These are phyloP conservation scores for Vaccinium corymbosum DNA, from an alignment of 148 eudicot species.

Conservation along the genomic window DNA sequence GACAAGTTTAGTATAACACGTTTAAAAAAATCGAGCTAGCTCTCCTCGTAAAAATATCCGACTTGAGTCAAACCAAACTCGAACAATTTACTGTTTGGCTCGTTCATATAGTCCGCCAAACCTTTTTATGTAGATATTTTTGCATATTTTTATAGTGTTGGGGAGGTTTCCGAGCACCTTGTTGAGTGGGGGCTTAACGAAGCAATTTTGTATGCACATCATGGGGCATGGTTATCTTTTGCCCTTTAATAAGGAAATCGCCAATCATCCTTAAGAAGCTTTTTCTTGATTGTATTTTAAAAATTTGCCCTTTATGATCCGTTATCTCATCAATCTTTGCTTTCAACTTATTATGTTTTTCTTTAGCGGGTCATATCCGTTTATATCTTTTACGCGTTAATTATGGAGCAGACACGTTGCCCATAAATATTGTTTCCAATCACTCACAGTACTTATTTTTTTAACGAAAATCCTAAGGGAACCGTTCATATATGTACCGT, in stretches of 20 bases:
- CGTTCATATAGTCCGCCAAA: neutral
- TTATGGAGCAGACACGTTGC: neutral
- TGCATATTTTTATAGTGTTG: neutral
- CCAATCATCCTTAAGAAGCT: neutral
- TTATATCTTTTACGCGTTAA: neutral
- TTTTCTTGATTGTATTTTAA: neutral
- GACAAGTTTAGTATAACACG: too few species aligned
- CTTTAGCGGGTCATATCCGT: neutral
- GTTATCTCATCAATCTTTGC: neutral
- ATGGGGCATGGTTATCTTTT: neutral
- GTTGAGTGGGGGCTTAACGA: neutral
- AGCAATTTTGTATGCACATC: neutral
- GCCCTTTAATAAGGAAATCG: neutral
- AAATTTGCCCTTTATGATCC: neutral
- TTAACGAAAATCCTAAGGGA: neutral
- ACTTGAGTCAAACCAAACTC: too few species aligned
- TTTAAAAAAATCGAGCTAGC: too few species aligned
- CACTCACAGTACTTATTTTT: neutral
- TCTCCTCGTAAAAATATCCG: too few species aligned
- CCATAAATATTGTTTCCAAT: neutral
- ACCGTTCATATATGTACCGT: too few species aligned
- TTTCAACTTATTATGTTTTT: neutral
- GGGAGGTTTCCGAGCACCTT: neutral
- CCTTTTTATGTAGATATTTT: neutral
- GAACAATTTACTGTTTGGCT: neutral